Evolutionary conservation across 139 green algal genomes (phyloP), one percentile per base, ranked within the genome.

Genomic region (Closterium sp.): DNA sequence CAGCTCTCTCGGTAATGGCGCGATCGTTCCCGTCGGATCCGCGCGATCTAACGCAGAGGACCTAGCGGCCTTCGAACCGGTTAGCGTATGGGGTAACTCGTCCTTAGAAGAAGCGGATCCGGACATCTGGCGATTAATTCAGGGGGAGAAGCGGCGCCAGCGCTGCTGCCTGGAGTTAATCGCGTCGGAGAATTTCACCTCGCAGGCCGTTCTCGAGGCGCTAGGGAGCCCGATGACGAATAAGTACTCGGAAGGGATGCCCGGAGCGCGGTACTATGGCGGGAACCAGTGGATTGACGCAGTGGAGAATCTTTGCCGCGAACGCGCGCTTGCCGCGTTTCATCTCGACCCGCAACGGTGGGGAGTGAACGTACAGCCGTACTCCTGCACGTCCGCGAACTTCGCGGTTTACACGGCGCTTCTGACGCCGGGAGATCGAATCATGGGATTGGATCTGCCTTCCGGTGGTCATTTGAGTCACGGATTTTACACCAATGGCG

Each of bases 151-250:
- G 94, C 62, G 92, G 19, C 93, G 98, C 7, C 98, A 99, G 90
- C 98, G 97, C 97, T 97, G 95, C 84, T 98, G 98, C 42, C 99
- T 99, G 73, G 98, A 99, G 97, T 97, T 99, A 19, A 99, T 99
- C 89, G 98, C 98, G 2, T 98, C 95, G 0, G 98, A 99, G 94
- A 99, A 99, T 94, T 99, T 99, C 94, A 99, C 98, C 0, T 98
- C 96, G 6, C 87, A 92, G 88, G 96, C 97, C 0, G 98, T 99
- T 17, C 97, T 99, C 96, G 97, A 99, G 94, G 97, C 96, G 9
- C 95, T 99, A 87, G 98, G 98, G 27, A 98, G 97, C 27, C 97
- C 96, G 95, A 94, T 99, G 34, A 99, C 97, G 6, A 99, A 99
- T 96, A 99, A 99, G 95, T 99, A 99, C 95, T 97, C 95, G 21